Evolutionary conservation across 2,329 filamentous ascomycete species (phyloP).

Genomic region (Xylaria sp.): DNA sequence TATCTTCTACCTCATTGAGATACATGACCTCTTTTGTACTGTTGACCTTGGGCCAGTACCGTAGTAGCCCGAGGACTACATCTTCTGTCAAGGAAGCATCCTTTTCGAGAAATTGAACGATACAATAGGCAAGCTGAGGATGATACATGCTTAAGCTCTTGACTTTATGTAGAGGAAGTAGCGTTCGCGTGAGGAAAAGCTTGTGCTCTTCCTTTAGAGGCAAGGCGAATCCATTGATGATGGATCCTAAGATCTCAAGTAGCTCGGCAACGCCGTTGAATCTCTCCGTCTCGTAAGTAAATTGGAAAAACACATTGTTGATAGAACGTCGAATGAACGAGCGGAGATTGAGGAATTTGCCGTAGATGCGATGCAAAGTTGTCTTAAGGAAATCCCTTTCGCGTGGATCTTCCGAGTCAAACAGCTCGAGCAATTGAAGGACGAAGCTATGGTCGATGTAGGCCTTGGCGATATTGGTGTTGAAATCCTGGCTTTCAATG

Average conservation of each 20-base stretch:
- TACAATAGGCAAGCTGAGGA: slow-evolving; percentile 97
- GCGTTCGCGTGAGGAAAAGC: slow-evolving; percentile 91
- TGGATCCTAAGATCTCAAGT: slow-evolving; percentile 95
- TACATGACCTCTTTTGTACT: slow-evolving; percentile 99
- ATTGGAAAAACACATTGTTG: slow-evolving; percentile 99
- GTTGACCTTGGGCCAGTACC: slow-evolving; percentile 99
- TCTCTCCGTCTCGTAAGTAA: slow-evolving; percentile 97
- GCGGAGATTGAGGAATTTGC: slow-evolving; percentile 96
- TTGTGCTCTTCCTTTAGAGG: slow-evolving; percentile 99
- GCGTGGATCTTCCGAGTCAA: slow-evolving; percentile 96
- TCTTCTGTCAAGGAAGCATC: slow-evolving; percentile 97
- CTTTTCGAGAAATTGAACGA: slow-evolving; percentile 98
- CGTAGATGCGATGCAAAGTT: slow-evolving; percentile 96
- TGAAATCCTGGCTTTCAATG: slow-evolving; percentile 99
- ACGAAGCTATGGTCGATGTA: slow-evolving; percentile 99
- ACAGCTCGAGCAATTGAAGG: slow-evolving; percentile 93
- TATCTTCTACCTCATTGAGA: slow-evolving; percentile 98
- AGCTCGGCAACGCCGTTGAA: slow-evolving; percentile 99
- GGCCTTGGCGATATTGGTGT: slow-evolving; percentile 98
- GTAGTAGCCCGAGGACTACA: slow-evolving; percentile 90
- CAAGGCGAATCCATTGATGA: slow-evolving; percentile 98
- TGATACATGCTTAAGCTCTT: slow-evolving; percentile 99
- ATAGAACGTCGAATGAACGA: slow-evolving; percentile 98
- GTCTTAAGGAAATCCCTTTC: slow-evolving; percentile 99
- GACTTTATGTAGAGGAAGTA: slow-evolving; percentile 95